phyloP scores from a whole-genome alignment of 352 stramenopile species.

The Phytophthora sojae region DNA sequence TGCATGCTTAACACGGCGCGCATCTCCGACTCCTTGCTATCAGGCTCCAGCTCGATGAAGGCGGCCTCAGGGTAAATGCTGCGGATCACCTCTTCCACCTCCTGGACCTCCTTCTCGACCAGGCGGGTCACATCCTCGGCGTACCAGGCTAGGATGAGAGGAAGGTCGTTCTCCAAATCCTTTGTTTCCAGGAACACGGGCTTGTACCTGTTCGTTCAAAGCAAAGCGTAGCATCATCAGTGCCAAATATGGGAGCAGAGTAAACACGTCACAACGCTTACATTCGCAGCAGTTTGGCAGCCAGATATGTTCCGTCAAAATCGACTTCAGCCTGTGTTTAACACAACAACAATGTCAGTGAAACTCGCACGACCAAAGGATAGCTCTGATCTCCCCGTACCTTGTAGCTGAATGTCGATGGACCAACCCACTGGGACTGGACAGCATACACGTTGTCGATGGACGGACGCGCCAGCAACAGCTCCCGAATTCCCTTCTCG shows the following conservation, averaged over 20 bases:
- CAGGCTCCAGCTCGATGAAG: slow-evolving; percentile 98
- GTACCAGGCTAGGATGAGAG: slow-evolving; percentile 94
- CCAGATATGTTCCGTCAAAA: slow-evolving; percentile 98
- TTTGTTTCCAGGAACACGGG: slow-evolving; percentile 93
- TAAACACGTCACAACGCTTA: slow-evolving; percentile 33
- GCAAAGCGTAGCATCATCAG: slow-evolving; percentile 14
- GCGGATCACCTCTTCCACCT: slow-evolving; percentile 96
- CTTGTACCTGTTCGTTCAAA: slow-evolving; percentile 79
- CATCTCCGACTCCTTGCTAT: slow-evolving; percentile 93
- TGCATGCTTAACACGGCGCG: slow-evolving; percentile 84
- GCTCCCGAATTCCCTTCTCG: slow-evolving; percentile 81
- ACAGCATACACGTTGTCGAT: slow-evolving; percentile 96
- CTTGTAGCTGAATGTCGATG: slow-evolving; percentile 99
- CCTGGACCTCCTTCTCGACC: slow-evolving; percentile 96
- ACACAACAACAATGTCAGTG: slow-evolving; percentile 11
- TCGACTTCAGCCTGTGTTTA: slow-evolving; percentile 94
- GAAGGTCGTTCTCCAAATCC: slow-evolving; percentile 92
- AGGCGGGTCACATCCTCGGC: slow-evolving; percentile 97
- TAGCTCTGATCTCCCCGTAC: slow-evolving; percentile 32
- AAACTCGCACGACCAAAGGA: neutral
- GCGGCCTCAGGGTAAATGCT: slow-evolving; percentile 93
- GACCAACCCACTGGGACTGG: slow-evolving; percentile 98
- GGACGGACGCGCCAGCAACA: slow-evolving; percentile 84
- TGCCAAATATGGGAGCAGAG: slow-evolving; percentile 3
- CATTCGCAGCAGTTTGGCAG: slow-evolving; percentile 93